Evolutionary conservation across 2,329 filamentous ascomycete species (phyloP).

Genomic region (Fusarium metavorans): DNA sequence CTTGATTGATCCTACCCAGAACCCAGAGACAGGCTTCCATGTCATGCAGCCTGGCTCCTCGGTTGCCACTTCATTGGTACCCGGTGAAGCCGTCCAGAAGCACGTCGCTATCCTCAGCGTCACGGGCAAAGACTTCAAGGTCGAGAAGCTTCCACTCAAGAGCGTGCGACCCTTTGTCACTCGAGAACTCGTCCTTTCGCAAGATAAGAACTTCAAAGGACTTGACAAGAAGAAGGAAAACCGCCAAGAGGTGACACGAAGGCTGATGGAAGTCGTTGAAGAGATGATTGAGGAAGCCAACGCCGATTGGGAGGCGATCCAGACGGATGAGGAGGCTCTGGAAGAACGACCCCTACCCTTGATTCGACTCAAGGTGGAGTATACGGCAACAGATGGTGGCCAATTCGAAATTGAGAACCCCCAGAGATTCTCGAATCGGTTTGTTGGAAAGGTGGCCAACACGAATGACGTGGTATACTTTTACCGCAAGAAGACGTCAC

Average conservation of each 20-base stretch:
- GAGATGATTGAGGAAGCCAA: constrained; percentile 90
- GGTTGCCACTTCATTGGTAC: constrained; percentile 90
- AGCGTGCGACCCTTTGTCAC: constrained; percentile 92
- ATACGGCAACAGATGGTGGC: constrained; percentile 84
- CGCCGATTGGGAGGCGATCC: constrained; percentile 82
- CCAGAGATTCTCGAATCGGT: constrained; percentile 94
- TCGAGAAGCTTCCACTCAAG: constrained; percentile 85
- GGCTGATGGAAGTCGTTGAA: constrained; percentile 82
- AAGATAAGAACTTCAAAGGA: constrained; percentile 81
- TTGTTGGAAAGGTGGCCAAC: constrained; percentile 91
- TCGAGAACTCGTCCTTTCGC: constrained; percentile 80
- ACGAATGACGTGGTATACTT: constrained; percentile 94
- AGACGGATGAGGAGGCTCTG: constrained; percentile 71
- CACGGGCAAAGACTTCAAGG: constrained; percentile 83
- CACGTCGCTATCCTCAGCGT: constrained; percentile 89
- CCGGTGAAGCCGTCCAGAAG: constrained; percentile 90
- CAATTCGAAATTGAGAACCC: constrained; percentile 94
- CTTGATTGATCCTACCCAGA: constrained; percentile 83
- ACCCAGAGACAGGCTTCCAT: constrained; percentile 89
- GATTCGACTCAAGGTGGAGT: constrained; percentile 91
- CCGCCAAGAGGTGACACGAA: constrained; percentile 80
- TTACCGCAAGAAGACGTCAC: constrained; percentile 83
- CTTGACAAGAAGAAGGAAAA: constrained; percentile 87
- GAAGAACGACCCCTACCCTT: constrained; percentile 80
- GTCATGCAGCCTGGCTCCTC: constrained; percentile 99